Conservation (phyloP, 1,139 yeast genomes). For the Nakaseomyces bracarensis region DNA sequence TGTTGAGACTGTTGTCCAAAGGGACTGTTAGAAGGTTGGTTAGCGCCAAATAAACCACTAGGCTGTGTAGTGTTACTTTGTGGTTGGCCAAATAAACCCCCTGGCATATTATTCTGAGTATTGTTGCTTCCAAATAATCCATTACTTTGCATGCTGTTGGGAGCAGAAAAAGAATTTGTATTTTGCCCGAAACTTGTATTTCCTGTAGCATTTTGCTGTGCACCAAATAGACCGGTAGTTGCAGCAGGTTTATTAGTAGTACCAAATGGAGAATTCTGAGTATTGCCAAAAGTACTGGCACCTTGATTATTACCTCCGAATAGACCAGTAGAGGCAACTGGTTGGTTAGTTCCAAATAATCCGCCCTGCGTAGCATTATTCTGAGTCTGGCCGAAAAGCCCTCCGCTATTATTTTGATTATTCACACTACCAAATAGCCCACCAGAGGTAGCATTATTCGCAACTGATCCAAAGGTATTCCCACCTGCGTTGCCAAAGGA, state of each 20-base stretch:
- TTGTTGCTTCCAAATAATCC: constrained; percentile 29
- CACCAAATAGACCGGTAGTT: constrained; percentile 9
- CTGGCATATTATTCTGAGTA: constrained; percentile 10
- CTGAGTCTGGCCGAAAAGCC: constrained; percentile 21
- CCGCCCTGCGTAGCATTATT: constrained; percentile 20
- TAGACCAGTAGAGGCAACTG: constrained; percentile 20
- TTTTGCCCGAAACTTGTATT: constrained; percentile 16
- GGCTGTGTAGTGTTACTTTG: background rate
- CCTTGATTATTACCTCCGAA: constrained; percentile 21
- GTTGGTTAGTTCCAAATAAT: constrained; percentile 16
- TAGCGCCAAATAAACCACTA: constrained; percentile 5
- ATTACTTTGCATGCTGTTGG: constrained; percentile 16
- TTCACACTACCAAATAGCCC: constrained; percentile 14
- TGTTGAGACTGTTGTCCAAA: constrained; percentile 7
- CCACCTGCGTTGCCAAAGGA: constrained; percentile 18
- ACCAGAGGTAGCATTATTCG: constrained; percentile 19
- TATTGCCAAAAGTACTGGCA: constrained; percentile 7
- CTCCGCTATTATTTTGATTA: constrained; percentile 17
- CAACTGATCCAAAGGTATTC: constrained; percentile 9
- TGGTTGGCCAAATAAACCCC: constrained; percentile 32
- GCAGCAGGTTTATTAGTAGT: background rate
- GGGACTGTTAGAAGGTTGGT: constrained; percentile 10
- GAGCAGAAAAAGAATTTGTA: constrained; percentile 8
- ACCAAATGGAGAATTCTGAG: constrained; percentile 17
- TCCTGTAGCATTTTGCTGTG: constrained; percentile 7